A percentile compares a stretch with the other conserved stretches of the same genome.
These are phyloP conservation scores for Nothophaeocryptopus gaeumannii DNA, from an alignment of 2,329 filamentous ascomycete species.

Conservation along the genomic window DNA sequence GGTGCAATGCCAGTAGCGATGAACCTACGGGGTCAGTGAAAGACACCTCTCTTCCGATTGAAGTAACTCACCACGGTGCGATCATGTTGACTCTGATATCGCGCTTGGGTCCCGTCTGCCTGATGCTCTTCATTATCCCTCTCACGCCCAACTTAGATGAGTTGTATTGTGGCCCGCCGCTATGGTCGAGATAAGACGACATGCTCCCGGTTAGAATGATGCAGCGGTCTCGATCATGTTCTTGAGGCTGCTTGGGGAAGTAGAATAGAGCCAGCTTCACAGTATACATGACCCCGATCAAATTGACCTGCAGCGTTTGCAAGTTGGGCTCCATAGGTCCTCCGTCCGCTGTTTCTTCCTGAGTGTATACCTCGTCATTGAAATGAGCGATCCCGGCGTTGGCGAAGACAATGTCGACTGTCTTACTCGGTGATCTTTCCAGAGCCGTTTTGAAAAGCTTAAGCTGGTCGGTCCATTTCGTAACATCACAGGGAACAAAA, in stretches of 20 bases:
- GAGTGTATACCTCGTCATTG: constrained; percentile 23
- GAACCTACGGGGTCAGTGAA: constrained; percentile 20
- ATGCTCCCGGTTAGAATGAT: constrained; percentile 52
- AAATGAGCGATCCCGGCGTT: constrained; percentile 29
- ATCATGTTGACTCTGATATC: constrained; percentile 47
- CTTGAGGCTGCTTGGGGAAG: constrained; percentile 33
- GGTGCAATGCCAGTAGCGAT: constrained; percentile 27
- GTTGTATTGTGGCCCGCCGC: constrained; percentile 40
- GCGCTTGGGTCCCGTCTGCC: constrained; percentile 41
- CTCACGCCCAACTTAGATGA: constrained; percentile 42
- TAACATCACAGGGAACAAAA: constrained; percentile 33
- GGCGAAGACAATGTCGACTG: constrained; percentile 30
- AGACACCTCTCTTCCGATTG: too few relatives aligned
- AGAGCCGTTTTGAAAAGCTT: constrained; percentile 31
- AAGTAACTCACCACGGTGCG: constrained; percentile 25
- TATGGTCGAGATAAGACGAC: constrained; percentile 49
- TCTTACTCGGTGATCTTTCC: constrained; percentile 19
- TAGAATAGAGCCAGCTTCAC: constrained; percentile 41
- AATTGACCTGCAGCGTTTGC: constrained; percentile 25
- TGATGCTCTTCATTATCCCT: constrained; percentile 42
- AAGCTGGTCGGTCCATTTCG: constrained; percentile 33
- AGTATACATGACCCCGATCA: constrained; percentile 29
- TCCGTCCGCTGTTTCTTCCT: constrained; percentile 14
- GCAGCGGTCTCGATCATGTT: constrained; percentile 43
- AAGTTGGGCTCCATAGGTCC: constrained; percentile 29